Evolutionary conservation across 768 basidiomycete genomes (phyloP).

Genomic region (Tubosaeta sp.): DNA sequence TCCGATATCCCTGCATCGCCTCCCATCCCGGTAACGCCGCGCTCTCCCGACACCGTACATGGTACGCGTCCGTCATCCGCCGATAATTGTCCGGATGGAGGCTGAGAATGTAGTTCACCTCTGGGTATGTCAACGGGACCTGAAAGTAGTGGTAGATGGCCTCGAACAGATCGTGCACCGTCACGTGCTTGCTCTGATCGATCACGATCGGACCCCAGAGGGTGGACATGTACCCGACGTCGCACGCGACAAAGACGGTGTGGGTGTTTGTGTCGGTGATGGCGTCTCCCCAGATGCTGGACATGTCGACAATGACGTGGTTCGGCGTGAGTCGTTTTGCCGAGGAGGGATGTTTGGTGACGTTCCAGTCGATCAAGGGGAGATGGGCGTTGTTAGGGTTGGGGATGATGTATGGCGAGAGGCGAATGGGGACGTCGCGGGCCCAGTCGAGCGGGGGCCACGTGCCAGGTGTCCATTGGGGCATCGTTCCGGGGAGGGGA

Average conservation of each 20-base stretch:
- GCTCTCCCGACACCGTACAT: constrained; percentile 36
- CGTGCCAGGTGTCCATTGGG: constrained; percentile 25
- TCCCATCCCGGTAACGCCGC: constrained; percentile 39
- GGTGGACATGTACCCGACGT: constrained; percentile 18
- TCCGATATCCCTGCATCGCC: constrained; percentile 36
- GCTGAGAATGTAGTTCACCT: constrained; percentile 22
- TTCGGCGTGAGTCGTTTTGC: constrained; percentile 30
- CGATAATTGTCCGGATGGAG: constrained; percentile 18
- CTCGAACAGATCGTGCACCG: constrained; percentile 43
- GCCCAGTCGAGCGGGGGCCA: constrained; percentile 27
- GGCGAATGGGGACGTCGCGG: constrained; percentile 17
- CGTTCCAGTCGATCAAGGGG: constrained; percentile 34
- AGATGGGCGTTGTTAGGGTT: constrained; percentile 29
- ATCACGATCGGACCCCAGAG: constrained; percentile 51
- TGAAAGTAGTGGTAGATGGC: constrained; percentile 49
- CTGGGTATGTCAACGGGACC: constrained; percentile 33
- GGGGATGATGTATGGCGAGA: constrained; percentile 27
- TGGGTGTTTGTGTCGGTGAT: constrained; percentile 21
- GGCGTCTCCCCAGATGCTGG: constrained; percentile 9
- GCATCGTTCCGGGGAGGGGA: constrained; percentile 21
- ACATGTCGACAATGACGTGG: constrained; percentile 21
- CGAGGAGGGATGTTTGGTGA: constrained; percentile 30
- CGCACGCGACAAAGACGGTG: constrained; percentile 24
- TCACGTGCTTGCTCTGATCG: constrained; percentile 30
- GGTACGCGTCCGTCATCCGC: constrained; percentile 26